Conservation (phyloP, 257 asterid genomes). For the Phtheirospermum japonicum region DNA sequence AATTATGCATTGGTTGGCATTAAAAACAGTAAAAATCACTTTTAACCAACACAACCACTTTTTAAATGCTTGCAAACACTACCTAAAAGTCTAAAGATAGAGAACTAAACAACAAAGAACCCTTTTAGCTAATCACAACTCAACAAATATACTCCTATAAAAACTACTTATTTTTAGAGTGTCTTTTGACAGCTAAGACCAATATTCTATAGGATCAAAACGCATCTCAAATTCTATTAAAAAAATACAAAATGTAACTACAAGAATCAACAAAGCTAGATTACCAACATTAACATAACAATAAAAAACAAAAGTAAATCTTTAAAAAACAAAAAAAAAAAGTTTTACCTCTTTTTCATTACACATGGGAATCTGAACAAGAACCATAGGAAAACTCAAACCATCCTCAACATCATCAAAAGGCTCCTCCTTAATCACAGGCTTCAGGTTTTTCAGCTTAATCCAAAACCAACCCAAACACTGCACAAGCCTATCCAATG, state of each 20-base stretch:
- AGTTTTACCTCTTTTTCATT: slow-evolving; percentile 58
- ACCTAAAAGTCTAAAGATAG: too few relatives aligned
- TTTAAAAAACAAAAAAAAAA: too few relatives aligned
- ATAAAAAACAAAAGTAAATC: neutral
- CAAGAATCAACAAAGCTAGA: neutral
- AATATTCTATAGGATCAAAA: neutral
- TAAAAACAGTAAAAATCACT: too few relatives aligned
- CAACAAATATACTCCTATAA: too few relatives aligned
- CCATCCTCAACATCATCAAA: slow-evolving; percentile 28
- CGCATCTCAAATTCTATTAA: neutral
- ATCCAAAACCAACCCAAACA: slow-evolving; percentile 86
- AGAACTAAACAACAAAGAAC: too few relatives aligned
- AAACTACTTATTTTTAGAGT: too few relatives aligned
- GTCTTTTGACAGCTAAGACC: neutral
- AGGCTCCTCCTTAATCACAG: slow-evolving; percentile 33
- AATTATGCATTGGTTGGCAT: too few relatives aligned
- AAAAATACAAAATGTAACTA: neutral
- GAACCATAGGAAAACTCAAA: slow-evolving; percentile 36
- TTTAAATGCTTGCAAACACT: too few relatives aligned
- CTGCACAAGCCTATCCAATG: slow-evolving; percentile 63
- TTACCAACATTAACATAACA: slow-evolving; percentile 1
- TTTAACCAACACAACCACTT: too few relatives aligned
- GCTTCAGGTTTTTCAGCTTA: slow-evolving; percentile 58
- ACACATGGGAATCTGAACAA: slow-evolving; percentile 43
- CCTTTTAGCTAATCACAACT: too few relatives aligned